phyloP scores from a whole-genome alignment of 148 eudicot species.

The Rhododendron vialii region DNA sequence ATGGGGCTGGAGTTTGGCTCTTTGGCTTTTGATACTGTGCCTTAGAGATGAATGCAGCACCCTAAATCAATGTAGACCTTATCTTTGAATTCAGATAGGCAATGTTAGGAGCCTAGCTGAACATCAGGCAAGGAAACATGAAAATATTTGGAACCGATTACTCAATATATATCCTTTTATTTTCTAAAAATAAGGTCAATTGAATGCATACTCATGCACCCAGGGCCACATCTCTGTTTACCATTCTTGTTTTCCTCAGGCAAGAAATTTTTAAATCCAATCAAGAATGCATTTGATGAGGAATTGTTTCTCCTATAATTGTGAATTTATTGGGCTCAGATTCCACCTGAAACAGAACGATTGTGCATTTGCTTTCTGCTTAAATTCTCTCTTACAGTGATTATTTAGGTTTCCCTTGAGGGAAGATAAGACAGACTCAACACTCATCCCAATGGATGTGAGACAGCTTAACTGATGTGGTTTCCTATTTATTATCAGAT shows the following conservation, averaged over 20 bases:
- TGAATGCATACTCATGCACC: not conserved
- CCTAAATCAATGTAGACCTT: conserved; percentile 21
- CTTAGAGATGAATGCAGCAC: conserved; percentile 39
- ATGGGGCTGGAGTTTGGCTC: conserved; percentile 38
- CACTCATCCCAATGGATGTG: not conserved
- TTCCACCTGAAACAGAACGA: not conserved
- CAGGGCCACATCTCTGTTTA: not conserved
- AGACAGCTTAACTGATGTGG: not conserved
- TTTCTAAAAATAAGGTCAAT: not conserved
- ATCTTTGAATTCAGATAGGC: conserved; percentile 1
- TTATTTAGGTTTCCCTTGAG: not conserved
- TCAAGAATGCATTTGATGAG: not conserved
- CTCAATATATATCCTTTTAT: not conserved
- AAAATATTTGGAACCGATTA: not conserved
- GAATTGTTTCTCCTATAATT: not conserved
- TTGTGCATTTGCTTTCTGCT: not conserved
- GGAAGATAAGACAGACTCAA: no score
- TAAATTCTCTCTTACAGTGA: not conserved
- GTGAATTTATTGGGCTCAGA: not conserved
- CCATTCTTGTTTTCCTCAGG: not conserved
- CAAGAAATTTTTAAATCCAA: not conserved
- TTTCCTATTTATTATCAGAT: not conserved
- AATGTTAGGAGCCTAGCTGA: conserved; percentile 13
- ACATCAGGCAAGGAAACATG: conserved; percentile 7
- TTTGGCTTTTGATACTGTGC: conserved; percentile 21